A percentile compares a stretch with the other conserved stretches of the same genome.
phyloP scores from a whole-genome alignment of 352 stramenopile genomes.

The Phytophthora sp. region DNA sequence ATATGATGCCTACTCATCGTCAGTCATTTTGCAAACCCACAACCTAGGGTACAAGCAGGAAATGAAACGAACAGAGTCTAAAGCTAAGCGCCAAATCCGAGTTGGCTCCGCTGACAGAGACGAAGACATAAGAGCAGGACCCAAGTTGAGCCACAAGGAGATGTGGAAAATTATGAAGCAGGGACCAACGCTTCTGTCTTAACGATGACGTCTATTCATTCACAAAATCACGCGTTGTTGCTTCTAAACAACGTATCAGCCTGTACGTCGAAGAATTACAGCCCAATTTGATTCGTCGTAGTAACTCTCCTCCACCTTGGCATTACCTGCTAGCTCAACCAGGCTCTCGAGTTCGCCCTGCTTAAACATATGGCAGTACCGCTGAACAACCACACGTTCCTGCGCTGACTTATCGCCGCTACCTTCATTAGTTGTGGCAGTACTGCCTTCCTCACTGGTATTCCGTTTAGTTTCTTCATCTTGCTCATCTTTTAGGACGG shows the following conservation, averaged over 20 bases:
- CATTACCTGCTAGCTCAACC: slow-evolving; percentile 63
- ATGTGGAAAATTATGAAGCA: slow-evolving; percentile 44
- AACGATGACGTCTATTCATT: slow-evolving; percentile 15
- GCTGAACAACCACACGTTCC: slow-evolving; percentile 66
- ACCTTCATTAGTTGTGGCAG: too few species aligned
- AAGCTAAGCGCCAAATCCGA: slow-evolving; percentile 3
- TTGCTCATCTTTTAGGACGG: slow-evolving; percentile 3
- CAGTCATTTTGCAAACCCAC: slow-evolving; percentile 34
- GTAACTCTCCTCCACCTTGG: slow-evolving; percentile 74
- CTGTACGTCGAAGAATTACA: slow-evolving; percentile 69
- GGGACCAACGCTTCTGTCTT: slow-evolving; percentile 24
- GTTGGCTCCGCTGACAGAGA: background rate
- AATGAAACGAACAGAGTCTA: slow-evolving; percentile 15
- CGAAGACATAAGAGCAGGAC: background rate
- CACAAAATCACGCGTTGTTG: slow-evolving; percentile 5
- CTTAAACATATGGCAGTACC: slow-evolving; percentile 92
- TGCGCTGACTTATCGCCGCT: slow-evolving; percentile 10
- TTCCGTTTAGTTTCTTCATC: slow-evolving; percentile 3
- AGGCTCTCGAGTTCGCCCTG: slow-evolving; percentile 80
- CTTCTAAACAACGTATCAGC: too few species aligned
- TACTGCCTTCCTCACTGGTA: slow-evolving; percentile 6
- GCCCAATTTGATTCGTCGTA: slow-evolving; percentile 91
- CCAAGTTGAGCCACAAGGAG: slow-evolving; percentile 21
- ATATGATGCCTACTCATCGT: slow-evolving; percentile 35
- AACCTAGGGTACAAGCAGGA: slow-evolving; percentile 52